Evolutionary conservation across 192 early-diverging fungal species (phyloP).

Genomic region (Coemansia reversa): DNA sequence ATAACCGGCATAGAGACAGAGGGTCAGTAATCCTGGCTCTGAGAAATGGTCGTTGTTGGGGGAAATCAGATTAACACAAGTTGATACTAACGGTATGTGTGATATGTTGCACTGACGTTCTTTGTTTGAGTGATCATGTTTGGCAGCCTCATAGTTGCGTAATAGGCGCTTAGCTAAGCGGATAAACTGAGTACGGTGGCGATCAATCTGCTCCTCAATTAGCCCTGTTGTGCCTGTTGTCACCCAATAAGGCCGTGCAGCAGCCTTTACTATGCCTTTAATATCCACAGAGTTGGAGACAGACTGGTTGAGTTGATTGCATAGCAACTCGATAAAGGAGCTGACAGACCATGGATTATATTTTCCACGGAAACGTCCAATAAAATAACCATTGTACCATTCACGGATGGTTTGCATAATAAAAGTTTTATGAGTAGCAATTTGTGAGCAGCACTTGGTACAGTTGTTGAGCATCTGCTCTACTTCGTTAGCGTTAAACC

Average conservation of each 20-base stretch:
- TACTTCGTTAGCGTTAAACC: constrained; percentile 38
- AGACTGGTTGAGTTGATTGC: constrained; percentile 7
- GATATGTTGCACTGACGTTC: background rate
- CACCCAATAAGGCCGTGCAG: constrained; percentile 28
- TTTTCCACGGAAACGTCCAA: constrained; percentile 39
- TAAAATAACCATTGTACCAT: constrained; percentile 41
- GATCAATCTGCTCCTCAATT: constrained; percentile 24
- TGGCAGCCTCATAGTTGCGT: constrained; percentile 14
- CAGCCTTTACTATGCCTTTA: constrained; percentile 3
- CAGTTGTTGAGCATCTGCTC: constrained; percentile 33
- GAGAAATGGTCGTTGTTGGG: background rate
- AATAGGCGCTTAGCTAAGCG: constrained; percentile 14
- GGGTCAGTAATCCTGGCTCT: constrained; percentile 4
- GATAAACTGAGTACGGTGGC: constrained; percentile 16
- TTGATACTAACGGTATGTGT: background rate
- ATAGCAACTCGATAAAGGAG: constrained; percentile 34
- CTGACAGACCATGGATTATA: constrained; percentile 52
- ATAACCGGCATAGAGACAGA: constrained; percentile 18
- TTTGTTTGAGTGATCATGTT: background rate
- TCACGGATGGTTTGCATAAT: constrained; percentile 20
- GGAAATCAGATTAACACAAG: background rate
- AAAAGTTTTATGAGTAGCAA: constrained; percentile 16
- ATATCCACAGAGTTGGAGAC: background rate
- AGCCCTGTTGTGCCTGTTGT: constrained; percentile 21
- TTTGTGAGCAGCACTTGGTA: constrained; percentile 5